These are phyloP conservation scores for Clitoria ternatea DNA, from an alignment of 306 rosid genomes.

Conservation along the genomic window DNA sequence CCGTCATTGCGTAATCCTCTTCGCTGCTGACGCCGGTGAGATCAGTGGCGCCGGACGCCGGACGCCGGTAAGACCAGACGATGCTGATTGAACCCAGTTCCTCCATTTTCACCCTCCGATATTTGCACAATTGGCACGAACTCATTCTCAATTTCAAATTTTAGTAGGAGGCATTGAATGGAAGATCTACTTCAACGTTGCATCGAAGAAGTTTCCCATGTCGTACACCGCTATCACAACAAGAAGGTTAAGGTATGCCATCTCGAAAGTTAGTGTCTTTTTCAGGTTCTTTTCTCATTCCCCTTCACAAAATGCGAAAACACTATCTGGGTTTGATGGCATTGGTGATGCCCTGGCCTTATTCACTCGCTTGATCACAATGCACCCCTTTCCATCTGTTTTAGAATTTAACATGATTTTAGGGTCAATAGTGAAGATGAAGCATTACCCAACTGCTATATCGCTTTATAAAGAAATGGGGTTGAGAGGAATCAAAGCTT, in stretches of 20 bases:
- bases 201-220: not conserved
- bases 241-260: slow-evolving; percentile 23
- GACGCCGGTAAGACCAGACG: too few species aligned
- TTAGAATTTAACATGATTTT: slow-evolving; percentile 20
- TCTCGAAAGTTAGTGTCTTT: slow-evolving; percentile 10
- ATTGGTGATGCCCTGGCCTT: slow-evolving; percentile 15
- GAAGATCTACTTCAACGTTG: not conserved
- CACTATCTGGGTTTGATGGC: not conserved
- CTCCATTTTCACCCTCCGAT: not conserved
- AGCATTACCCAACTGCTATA: slow-evolving; percentile 16
- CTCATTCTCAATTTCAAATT: not conserved
- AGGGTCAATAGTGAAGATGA: slow-evolving; percentile 26
- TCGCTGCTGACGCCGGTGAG: too few species aligned
- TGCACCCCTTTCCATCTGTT: slow-evolving; percentile 15
- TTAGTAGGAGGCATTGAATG: not conserved
- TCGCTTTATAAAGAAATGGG: slow-evolving; percentile 19
- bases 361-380: slow-evolving; percentile 17
- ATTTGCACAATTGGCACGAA: not conserved
- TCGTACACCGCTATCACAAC: not conserved
- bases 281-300: slow-evolving; percentile 4
- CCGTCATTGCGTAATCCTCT: too few species aligned
- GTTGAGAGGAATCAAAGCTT: slow-evolving; percentile 17
- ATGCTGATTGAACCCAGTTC: too few species aligned
- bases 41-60: too few species aligned
- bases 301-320: not conserved